Base-by-base conservation (phyloP, 108 stramenopile genomes). In the Licmophora abbreviata region DNA sequence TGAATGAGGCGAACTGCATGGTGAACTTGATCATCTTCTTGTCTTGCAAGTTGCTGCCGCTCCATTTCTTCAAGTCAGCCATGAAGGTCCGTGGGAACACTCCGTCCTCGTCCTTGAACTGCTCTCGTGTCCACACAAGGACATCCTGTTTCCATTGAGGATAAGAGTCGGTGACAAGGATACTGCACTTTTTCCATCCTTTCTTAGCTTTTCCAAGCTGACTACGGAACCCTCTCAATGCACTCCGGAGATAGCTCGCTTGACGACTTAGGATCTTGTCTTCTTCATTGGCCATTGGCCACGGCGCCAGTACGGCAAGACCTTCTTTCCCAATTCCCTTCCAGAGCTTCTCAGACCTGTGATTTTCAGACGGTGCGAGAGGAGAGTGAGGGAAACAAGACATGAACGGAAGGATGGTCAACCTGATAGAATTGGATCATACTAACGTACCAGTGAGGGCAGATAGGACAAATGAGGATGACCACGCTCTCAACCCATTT, bases 1-100 rank as follows among this genome's bases (percentile, higher is more conserved):
- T 80, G 57, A 94, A 97, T 1, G 85, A 73, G 24, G 75, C 96
- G 48, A 95, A 95, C 62, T 97, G 96, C 96, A 97, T 97, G 0
- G 64, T 56, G 28, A 71, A 68, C 71, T 94, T 94, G 44, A 88
- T 68, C 64, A 81, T 55, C 50, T 88, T 96, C 74, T 94, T 92
- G 68, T 94, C 93, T 35, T 52, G 52, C 6, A 88, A 58, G 57
- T 76, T 80, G n/a, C 68, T 26, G 15, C 65, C 61, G 7, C 75
- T 51, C 82, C 83, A 87, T 46, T 62, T 56, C 64, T 90, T 94
- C 47, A 88, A 56, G 42, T 88, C 79, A 21, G 71, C 62, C 81
- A 86, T 85, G 56, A 84, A 77, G 3, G 76, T 68, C 21, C 44
- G 25, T 3, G 76, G 51, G 48, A 83, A 73, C 11, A 51, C 51